Evolutionary conservation across 768 basidiomycete species (phyloP), one percentile per base, ranked within the genome.

Genomic region (Lactarius trivialis): DNA sequence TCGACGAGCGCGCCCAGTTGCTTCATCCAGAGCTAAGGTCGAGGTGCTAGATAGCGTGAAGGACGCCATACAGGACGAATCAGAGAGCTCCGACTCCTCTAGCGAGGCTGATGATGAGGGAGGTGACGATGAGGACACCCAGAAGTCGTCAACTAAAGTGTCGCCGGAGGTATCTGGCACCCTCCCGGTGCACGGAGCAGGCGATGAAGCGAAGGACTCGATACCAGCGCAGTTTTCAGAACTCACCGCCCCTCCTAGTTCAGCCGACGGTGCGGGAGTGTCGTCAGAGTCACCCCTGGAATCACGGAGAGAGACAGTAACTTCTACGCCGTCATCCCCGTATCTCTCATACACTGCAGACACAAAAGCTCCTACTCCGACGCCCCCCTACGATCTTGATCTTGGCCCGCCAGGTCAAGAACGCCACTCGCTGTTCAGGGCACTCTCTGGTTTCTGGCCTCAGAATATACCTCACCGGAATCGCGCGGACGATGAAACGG

Each of bases 41-140:
- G 86, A 94, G 70, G 82, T 97, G 34, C 80, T 97, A 28, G 87
- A 91, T 57, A 94, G 91, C 69, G 83, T 97, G 69, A 88, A 89
- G 70, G 94, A 97, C 69, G 95, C 91, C 1, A 90, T 97, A 70
- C 81, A 81, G 56, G 91, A 92, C 68, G 92, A 89, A 66, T 86
- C 86, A 24, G 89, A 90, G 55, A 79, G 78, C 61, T 86, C 85
- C 3, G 86, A 89, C 66, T 82, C 85, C 12, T 80, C 84, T 68
- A 72, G 80, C 60, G 83, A 85, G 65, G 86, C 85, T 9, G 86
- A 85, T 55, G 83, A 87, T 56, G 85, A 88, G 66, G 82, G 85
- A 33, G 85, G 83, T 12, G 83, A 82, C 48, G 79, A 83, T 6
- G 82, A 80, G 33, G 81, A 83, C 39, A 71, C 71, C 37, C 58